Evolutionary conservation across 495 filamentous ascomycete species (phyloP), one percentile per base, ranked within the genome.

Genomic region (Daldinia vernicosa): DNA sequence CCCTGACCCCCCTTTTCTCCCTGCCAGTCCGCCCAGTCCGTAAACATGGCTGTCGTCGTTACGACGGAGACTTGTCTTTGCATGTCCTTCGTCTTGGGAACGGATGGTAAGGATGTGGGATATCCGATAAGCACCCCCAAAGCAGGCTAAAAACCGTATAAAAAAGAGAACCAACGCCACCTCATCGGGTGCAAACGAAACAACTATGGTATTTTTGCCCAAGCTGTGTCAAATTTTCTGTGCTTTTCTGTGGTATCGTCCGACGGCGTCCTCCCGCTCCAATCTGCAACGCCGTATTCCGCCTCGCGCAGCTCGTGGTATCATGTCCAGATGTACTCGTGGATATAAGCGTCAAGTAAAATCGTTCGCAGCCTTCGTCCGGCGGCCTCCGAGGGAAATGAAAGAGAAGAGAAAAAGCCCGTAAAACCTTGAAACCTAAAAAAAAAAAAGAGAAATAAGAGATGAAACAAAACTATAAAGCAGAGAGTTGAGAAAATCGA

Each of bases 231-330:
- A 54, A 73, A 66, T 69, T 75, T 73, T 76, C 66, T 77, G 63
- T 72, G 71, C 74, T 76, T 78, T 74, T 76, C 58, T 74, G 74
- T 76, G 74, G 76, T 78, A 78, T 78, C 74, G 61, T 78, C 68
- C 74, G 70, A 78, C 72, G 68, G 69, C 72, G 60, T 71, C 72
- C 68, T 69, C 69, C 72, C 62, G 69, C 76, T 74, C 76, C 74
- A 73, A 70, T 75, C 72, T 76, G 71, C 76, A 76, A 78, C 72
- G 74, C 74, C 74, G 67, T 76, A 75, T 71, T 72, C 74, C 73
- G 74, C 72, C 72, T 64, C 40, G 56, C 66, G 71, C 72, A 75
- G 62, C 62, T 76, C 74, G 72, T 76, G 76, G 76, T 78, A 78
- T 78, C 74, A 78, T 76, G 71, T 75, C 67, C 67, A 71, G 72